Percentiles rank a stretch among this genome's conserved stretches.
Conservation (phyloP, 2,329 filamentous ascomycete species). For the Calonectria pseudoturangicola region DNA sequence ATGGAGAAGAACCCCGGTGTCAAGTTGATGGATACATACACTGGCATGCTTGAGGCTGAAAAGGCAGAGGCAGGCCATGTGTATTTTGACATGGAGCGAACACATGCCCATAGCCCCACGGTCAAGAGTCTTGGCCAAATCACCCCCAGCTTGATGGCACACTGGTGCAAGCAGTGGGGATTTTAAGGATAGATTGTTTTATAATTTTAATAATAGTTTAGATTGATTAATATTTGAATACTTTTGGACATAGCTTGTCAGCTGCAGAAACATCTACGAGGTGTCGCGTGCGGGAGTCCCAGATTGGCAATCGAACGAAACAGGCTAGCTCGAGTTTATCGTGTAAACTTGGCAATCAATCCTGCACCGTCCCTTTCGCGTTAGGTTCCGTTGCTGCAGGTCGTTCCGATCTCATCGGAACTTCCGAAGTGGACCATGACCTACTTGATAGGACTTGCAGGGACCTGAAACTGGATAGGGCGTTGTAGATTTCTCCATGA, state of each 20-base stretch:
- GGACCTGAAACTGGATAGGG: no score
- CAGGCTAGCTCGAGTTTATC: neutral
- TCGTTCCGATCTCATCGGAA: neutral
- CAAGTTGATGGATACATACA: slow-evolving; percentile 17
- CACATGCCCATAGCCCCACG: neutral
- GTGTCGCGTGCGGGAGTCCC: no score
- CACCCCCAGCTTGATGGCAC: neutral
- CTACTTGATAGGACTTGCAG: neutral
- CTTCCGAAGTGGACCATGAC: neutral
- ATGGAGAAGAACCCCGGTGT: slow-evolving; percentile 18
- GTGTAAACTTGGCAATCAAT: no score
- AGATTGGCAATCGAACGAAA: no score
- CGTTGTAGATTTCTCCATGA: neutral
- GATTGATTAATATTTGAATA: neutral
- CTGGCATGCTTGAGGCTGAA: neutral
- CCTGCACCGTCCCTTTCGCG: neutral
- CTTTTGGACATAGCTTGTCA: no score
- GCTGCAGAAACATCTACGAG: no score
- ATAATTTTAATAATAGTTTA: neutral
- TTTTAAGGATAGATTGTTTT: neutral
- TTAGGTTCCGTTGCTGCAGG: neutral
- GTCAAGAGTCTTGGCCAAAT: neutral
- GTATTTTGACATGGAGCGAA: slow-evolving; percentile 10
- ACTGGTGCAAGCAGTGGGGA: slow-evolving; percentile 15
- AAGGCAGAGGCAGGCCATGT: neutral